A percentile compares a stretch with the other conserved stretches of the same genome.
Evolutionary conservation across 2,329 filamentous ascomycete species (phyloP).

Genomic region (Chrysoporthe cubensis): DNA sequence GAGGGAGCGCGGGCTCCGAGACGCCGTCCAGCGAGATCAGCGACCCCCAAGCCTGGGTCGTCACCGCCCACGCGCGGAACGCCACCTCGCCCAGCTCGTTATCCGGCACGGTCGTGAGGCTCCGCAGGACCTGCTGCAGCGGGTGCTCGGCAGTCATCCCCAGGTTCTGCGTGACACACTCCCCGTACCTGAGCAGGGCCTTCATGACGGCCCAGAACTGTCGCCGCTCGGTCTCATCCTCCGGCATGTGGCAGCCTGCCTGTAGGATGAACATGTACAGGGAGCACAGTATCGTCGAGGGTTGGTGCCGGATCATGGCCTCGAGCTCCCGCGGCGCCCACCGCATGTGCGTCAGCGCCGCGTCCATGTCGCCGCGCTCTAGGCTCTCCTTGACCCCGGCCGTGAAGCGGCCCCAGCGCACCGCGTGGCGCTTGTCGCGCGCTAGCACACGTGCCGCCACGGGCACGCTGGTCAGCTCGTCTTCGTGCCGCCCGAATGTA

Average conservation of each 20-base stretch:
- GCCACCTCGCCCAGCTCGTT: slow-evolving; percentile 16
- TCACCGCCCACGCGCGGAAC: slow-evolving; percentile 18
- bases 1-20: background rate
- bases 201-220: slow-evolving; percentile 19
- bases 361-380: slow-evolving; percentile 6
- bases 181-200: slow-evolving; percentile 15
- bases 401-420: slow-evolving; percentile 9
- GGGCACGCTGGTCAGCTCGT: background rate
- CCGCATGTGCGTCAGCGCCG: slow-evolving; percentile 14
- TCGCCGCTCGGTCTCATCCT: background rate
- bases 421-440: slow-evolving; percentile 6
- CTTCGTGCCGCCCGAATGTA: slow-evolving; percentile 2
- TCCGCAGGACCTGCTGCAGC: slow-evolving; percentile 12
- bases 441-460: slow-evolving; percentile 4
- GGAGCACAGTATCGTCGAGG: slow-evolving; percentile 12
- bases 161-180: background rate
- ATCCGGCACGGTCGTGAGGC: slow-evolving; percentile 1
- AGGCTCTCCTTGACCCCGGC: background rate
- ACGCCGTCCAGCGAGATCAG: background rate
- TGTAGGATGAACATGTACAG: slow-evolving; percentile 19
- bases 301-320: slow-evolving; percentile 10
- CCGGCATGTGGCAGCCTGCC: background rate
- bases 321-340: slow-evolving; percentile 10
- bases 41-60: slow-evolving; percentile 11
- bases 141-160: slow-evolving; percentile 4